phyloP scores from a whole-genome alignment of 345 rosid species.

The Pugionium cornutum region DNA sequence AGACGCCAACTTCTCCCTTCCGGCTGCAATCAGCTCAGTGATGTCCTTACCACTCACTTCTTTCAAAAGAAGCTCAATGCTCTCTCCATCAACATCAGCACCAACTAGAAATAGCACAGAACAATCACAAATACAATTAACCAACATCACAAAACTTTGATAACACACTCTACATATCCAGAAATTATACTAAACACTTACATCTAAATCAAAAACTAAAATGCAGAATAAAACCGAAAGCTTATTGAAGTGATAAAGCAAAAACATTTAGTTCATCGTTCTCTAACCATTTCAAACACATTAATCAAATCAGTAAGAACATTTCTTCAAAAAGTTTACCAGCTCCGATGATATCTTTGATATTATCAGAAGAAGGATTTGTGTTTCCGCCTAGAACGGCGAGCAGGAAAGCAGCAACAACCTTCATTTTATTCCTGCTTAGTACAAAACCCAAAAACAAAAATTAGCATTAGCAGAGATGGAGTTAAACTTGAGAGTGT shows the following conservation, averaged over 20 bases:
- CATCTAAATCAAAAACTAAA: too few relatives aligned
- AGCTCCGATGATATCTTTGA: too few relatives aligned
- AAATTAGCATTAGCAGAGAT: conserved; percentile 3
- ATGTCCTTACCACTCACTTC: neutral
- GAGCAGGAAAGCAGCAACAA: too few relatives aligned
- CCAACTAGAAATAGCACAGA: neutral
- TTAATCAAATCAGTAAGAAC: conserved; percentile 28
- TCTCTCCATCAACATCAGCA: neutral
- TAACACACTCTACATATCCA: too few relatives aligned
- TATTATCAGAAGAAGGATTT: neutral
- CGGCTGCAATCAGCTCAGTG: neutral
- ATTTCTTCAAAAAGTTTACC: conserved; percentile 33
- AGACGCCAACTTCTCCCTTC: neutral
- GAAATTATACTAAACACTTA: too few relatives aligned
- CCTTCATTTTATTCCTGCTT: too few relatives aligned
- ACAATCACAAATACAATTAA: conserved; percentile 28
- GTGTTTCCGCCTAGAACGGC: too few relatives aligned
- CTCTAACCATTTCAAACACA: too few relatives aligned
- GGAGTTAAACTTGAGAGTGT: neutral
- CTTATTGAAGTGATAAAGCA: too few relatives aligned
- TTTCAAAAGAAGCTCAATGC: neutral
- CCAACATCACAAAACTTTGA: conserved; percentile 50
- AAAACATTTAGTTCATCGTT: too few relatives aligned
- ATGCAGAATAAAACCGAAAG: too few relatives aligned
- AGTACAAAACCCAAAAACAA: neutral